A percentile compares a stretch with the other conserved stretches of the same genome.
phyloP scores from a whole-genome alignment of 148 eudicot species.

The Spergularia marina region DNA sequence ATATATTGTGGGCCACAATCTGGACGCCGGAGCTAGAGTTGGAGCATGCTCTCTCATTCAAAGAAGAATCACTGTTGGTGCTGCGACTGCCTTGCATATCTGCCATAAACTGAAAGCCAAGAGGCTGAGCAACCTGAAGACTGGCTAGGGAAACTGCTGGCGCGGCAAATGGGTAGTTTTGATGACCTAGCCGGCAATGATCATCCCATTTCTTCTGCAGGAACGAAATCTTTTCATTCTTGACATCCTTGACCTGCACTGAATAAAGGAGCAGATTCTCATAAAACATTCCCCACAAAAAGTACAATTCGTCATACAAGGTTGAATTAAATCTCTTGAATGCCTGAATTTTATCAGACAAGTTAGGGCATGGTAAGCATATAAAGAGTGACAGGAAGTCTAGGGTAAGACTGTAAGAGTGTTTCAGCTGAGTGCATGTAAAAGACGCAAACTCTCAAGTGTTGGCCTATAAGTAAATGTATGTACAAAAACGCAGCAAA shows the following conservation, averaged over 20 bases:
- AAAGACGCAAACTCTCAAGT: too few species aligned
- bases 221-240: slow-evolving; percentile 37
- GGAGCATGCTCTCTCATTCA: slow-evolving; percentile 36
- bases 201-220: slow-evolving; percentile 81
- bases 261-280: slow-evolving; percentile 41
- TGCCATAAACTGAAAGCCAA: slow-evolving; percentile 29
- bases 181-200: slow-evolving; percentile 62
- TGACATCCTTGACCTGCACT: slow-evolving; percentile 77
- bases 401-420: too few species aligned
- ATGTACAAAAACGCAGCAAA: background rate
- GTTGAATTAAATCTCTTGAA: background rate
- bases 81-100: slow-evolving; percentile 29
- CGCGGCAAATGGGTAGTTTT: slow-evolving; percentile 22
- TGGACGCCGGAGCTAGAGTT: slow-evolving; percentile 34
- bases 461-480: background rate
- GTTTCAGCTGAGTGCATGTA: too few species aligned
- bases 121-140: slow-evolving; percentile 30
- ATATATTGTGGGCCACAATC: slow-evolving; percentile 25
- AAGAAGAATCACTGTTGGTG: slow-evolving; percentile 33
- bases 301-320: background rate
- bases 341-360: background rate
- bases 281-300: slow-evolving; percentile 16
- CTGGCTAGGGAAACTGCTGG: slow-evolving; percentile 30
- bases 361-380: background rate
- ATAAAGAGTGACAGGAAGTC: too few species aligned